phyloP scores from a whole-genome alignment of 495 filamentous ascomycete genomes.

The Aspergillus taichungensis region DNA sequence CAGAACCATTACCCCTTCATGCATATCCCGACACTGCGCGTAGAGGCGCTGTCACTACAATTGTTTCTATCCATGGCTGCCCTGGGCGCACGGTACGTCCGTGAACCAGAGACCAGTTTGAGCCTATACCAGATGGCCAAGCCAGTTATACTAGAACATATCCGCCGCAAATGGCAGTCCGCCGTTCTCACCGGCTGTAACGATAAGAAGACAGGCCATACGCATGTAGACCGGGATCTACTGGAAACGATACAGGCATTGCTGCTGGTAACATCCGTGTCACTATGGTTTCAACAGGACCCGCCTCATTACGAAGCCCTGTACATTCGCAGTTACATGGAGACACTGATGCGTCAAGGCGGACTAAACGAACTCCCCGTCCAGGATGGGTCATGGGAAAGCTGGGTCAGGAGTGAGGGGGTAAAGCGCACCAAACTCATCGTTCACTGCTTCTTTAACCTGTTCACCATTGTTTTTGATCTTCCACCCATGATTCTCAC shows the following conservation, averaged over 20 bases:
- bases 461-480: slow-evolving; percentile 43
- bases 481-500: slow-evolving; percentile 47
- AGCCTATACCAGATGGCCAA: slow-evolving; percentile 42
- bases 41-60: slow-evolving; percentile 46
- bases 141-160: slow-evolving; percentile 29
- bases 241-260: slow-evolving; percentile 27
- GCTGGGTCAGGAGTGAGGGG: slow-evolving; percentile 42
- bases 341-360: slow-evolving; percentile 24
- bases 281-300: slow-evolving; percentile 29
- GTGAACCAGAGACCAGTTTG: slow-evolving; percentile 34
- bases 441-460: slow-evolving; percentile 41
- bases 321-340: slow-evolving; percentile 28
- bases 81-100: slow-evolving; percentile 55
- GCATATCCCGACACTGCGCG: slow-evolving; percentile 53
- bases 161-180: slow-evolving; percentile 26
- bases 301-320: slow-evolving; percentile 28
- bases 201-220: slow-evolving; percentile 1
- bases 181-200: neutral
- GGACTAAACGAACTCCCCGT: slow-evolving; percentile 26
- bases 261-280: slow-evolving; percentile 25
- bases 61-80: slow-evolving; percentile 56
- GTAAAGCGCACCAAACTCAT: slow-evolving; percentile 40
- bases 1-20: slow-evolving; percentile 62
- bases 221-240: slow-evolving; percentile 17
- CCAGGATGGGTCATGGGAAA: slow-evolving; percentile 29